These are phyloP conservation scores for Silene vulgaris DNA, from an alignment of 179 eudicot genomes.

Conservation along the genomic window DNA sequence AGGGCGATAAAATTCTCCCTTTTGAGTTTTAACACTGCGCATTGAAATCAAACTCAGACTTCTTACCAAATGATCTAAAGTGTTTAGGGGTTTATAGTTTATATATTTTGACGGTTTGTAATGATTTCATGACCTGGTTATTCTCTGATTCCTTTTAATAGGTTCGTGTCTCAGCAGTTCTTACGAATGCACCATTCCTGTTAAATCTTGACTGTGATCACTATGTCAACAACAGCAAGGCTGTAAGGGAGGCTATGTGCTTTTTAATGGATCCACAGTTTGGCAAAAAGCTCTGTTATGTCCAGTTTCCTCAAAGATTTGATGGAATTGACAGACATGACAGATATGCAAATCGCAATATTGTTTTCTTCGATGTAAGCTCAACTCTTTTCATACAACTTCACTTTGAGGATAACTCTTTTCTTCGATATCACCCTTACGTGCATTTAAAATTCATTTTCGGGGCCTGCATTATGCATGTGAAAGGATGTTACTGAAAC, in stretches of 20 bases:
- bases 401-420: not conserved
- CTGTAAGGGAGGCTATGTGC: conserved; percentile 82
- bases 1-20: too few species aligned
- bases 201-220: conserved; percentile 84
- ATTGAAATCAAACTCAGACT: too few species aligned
- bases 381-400: not conserved
- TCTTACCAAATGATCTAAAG: too few species aligned
- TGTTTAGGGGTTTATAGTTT: not conserved
- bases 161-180: conserved; percentile 86
- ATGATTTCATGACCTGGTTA: conserved; percentile 10
- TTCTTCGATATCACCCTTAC: too few species aligned
- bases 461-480: too few species aligned
- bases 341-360: conserved; percentile 79
- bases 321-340: conserved; percentile 83
- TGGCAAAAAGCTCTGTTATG: conserved; percentile 82
- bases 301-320: conserved; percentile 82
- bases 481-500: too few species aligned
- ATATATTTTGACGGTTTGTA: not conserved
- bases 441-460: too few species aligned
- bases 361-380: conserved; percentile 83
- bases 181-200: conserved; percentile 78
- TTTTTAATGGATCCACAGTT: conserved; percentile 83
- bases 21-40: too few species aligned
- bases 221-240: conserved; percentile 77
- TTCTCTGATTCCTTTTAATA: conserved; percentile 19